A percentile compares a stretch with the other conserved stretches of the same genome.
phyloP scores from a whole-genome alignment of 2,329 filamentous ascomycete species.

The Colletotrichum caudatum region DNA sequence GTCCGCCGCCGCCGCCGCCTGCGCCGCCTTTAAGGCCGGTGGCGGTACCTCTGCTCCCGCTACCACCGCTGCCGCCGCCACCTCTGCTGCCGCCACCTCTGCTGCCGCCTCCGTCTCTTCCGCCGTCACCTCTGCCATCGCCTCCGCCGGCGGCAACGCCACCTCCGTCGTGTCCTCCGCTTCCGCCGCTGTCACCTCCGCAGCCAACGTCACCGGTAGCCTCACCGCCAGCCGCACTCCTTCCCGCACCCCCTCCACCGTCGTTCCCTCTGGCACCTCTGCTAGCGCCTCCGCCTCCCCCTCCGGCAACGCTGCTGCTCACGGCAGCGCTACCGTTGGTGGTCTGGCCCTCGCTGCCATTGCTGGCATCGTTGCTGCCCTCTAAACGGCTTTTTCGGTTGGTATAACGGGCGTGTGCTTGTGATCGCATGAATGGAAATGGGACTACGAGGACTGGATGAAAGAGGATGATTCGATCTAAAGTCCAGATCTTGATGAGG shows the following conservation, averaged over 20 bases:
- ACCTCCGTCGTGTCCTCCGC: conserved; percentile 47
- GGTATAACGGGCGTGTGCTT: neutral
- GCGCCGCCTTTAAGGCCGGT: conserved; percentile 43
- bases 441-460: neutral
- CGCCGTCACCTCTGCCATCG: neutral
- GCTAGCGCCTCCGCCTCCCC: conserved; percentile 15
- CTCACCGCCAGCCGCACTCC: neutral
- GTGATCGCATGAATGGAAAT: neutral
- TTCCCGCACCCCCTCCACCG: conserved; percentile 11
- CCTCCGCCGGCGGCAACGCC: conserved; percentile 48
- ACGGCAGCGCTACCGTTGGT: conserved; percentile 20
- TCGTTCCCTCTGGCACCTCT: conserved; percentile 15
- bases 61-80: neutral
- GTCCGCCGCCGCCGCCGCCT: conserved; percentile 47
- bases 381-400: neutral
- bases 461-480: conserved; percentile 9
- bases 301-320: conserved; percentile 26
- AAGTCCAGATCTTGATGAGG: conserved; percentile 24
- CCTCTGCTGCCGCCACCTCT: neutral
- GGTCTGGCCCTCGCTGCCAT: conserved; percentile 35
- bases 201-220: neutral
- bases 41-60: conserved; percentile 15
- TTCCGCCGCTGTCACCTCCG: conserved; percentile 39
- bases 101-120: neutral
- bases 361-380: conserved; percentile 31